phyloP scores from a whole-genome alignment of 2,329 filamentous ascomycete genomes.

The Beauveria asiatica region DNA sequence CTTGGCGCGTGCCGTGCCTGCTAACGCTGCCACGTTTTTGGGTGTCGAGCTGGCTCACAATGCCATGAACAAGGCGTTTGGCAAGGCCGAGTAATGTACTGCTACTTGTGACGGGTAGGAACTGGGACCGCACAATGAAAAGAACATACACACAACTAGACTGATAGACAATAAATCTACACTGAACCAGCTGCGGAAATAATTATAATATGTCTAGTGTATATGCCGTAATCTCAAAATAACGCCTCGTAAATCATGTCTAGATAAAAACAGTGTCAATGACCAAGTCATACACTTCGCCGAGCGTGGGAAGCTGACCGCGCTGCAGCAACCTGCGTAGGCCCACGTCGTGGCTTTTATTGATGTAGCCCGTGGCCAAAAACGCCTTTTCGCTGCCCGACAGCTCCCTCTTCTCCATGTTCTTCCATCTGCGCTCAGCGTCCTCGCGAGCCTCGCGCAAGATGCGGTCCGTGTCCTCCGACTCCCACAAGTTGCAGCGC shows the following conservation, averaged over 20 bases:
- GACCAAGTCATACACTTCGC: constrained; percentile 37
- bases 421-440: constrained; percentile 63
- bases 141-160: no score
- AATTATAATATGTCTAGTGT: background rate
- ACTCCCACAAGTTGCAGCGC: constrained; percentile 70
- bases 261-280: constrained; percentile 29
- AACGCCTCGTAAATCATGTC: constrained; percentile 4
- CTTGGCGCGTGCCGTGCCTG: constrained; percentile 83
- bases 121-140: no score
- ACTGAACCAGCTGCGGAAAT: no score
- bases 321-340: constrained; percentile 26
- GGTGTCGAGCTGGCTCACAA: constrained; percentile 78
- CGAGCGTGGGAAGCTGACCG: constrained; percentile 29
- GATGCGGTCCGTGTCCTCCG: constrained; percentile 62
- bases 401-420: constrained; percentile 51
- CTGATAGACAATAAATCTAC: background rate
- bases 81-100: constrained; percentile 15
- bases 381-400: constrained; percentile 47
- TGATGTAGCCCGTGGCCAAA: constrained; percentile 43
- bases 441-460: constrained; percentile 60
- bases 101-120: no score
- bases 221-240: background rate
- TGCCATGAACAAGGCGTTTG: constrained; percentile 70
- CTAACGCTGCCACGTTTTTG: constrained; percentile 91
- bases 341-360: constrained; percentile 15